Evolutionary conservation across 2,329 filamentous ascomycete species (phyloP), one percentile per base, ranked within the genome.

Genomic region (Colletotrichum ledebouriae): DNA sequence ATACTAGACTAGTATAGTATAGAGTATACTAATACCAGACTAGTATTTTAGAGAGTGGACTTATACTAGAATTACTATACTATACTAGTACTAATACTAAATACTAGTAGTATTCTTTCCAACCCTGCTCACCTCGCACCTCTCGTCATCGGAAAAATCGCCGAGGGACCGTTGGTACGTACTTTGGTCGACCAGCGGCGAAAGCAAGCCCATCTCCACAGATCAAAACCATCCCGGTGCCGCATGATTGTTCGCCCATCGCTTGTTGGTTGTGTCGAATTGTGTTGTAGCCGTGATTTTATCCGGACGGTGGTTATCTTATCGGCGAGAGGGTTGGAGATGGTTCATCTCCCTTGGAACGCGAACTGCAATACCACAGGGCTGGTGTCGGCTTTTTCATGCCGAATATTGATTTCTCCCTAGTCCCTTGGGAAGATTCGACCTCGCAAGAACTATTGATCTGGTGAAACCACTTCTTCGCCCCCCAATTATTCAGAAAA

Each of bases 391-490:
- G 25, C 50, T 44, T 57, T 39, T 53, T 29, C 46, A 13, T 59
- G 29, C 29, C 29, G 29, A 29, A 65, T 49, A 34, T 50, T 61
- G 39, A 22, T 37, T 37, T 56, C 61, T 66, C 66, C 66, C 66
- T 69, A 42, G 9, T 60, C 66, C 61, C 66, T 66, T 42, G 22
- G 9, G 59, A 17, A 55, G 55, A 52, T 50, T 41, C 44, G 41
- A 33, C 41, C 41, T 22, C 39, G 15, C 47, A 4, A 56, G 17
- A 69, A 69, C 66, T 69, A 69, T 66, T 69, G 66, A 49, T 39
- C 56, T 3, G 33, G 33, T 56, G 39, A 17, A 47, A 49, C 34
- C 46, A 17, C 22, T 52, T 33, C 53, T 68, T 59, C 13, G 9
- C 22, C 46, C 22, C 33, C 47, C 52, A 22, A 53, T n/a, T 25